phyloP scores from a whole-genome alignment of 2,329 filamentous ascomycete genomes.

The Amauroascus niger region DNA sequence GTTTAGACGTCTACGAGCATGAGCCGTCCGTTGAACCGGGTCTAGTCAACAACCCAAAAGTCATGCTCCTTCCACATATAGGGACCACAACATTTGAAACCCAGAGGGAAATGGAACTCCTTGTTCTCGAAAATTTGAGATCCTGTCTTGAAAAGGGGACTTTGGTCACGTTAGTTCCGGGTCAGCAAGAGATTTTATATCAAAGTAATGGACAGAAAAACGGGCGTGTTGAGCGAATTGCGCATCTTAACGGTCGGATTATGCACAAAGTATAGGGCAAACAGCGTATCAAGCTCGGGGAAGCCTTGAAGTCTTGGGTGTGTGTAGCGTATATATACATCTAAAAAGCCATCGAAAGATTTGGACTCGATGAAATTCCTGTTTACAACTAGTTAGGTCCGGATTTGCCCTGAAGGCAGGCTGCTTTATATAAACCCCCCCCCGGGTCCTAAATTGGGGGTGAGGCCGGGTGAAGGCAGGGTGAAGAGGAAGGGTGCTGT shows the following conservation, averaged over 20 bases:
- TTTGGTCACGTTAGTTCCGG: slow-evolving; percentile 51
- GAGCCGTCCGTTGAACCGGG: slow-evolving; percentile 42
- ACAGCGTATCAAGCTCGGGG: not conserved
- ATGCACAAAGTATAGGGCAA: not conserved
- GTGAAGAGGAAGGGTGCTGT: too few species aligned
- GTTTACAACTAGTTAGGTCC: too few species aligned
- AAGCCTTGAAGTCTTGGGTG: not conserved
- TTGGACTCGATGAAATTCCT: not conserved
- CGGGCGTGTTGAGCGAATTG: not conserved
- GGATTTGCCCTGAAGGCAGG: too few species aligned
- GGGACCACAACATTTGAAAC: slow-evolving; percentile 53
- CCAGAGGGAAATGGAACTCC: slow-evolving; percentile 52
- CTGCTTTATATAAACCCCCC: too few species aligned
- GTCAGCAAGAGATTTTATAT: slow-evolving; percentile 42
- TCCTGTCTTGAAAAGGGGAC: slow-evolving; percentile 48
- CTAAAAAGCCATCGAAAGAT: not conserved
- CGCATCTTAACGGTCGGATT: not conserved
- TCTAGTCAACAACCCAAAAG: slow-evolving; percentile 34
- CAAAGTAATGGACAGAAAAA: not conserved
- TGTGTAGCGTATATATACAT: not conserved
- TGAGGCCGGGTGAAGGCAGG: too few species aligned
- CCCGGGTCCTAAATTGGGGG: too few species aligned
- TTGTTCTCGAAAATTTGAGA: slow-evolving; percentile 50
- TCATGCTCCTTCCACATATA: slow-evolving; percentile 51
- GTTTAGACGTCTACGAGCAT: slow-evolving; percentile 41